phyloP scores from a whole-genome alignment of 2,329 filamentous ascomycete species.

The Plectosphaerella sp. region DNA sequence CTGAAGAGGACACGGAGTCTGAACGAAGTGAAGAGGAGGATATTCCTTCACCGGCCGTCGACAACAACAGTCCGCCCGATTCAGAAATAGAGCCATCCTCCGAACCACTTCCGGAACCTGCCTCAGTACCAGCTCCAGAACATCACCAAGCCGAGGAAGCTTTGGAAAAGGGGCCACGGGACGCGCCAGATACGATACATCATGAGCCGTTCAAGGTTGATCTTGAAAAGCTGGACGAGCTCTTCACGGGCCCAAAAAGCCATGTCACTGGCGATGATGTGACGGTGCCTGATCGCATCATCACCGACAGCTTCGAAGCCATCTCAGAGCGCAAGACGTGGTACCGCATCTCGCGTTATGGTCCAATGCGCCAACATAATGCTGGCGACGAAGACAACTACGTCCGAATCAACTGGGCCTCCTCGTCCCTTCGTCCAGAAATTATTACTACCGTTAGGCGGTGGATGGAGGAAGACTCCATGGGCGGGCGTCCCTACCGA shows the following conservation, averaged over 20 bases:
- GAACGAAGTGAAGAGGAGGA: no score
- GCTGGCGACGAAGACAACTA: slow-evolving; percentile 56
- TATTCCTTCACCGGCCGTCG: no score
- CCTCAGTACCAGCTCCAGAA: no score
- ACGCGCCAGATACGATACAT: slow-evolving; percentile 1
- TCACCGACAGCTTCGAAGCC: slow-evolving; percentile 48
- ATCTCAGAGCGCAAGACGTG: slow-evolving; percentile 58
- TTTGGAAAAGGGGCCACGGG: no score
- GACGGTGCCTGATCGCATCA: slow-evolving; percentile 37
- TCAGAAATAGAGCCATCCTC: no score
- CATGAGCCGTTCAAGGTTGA: slow-evolving; percentile 21
- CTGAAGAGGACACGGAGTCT: no score
- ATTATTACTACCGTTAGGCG: slow-evolving; percentile 55
- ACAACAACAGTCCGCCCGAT: no score
- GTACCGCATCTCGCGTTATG: slow-evolving; percentile 60
- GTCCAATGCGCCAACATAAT: slow-evolving; percentile 53
- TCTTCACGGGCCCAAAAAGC: slow-evolving; percentile 22
- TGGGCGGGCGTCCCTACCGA: slow-evolving; percentile 44
- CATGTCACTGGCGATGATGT: slow-evolving; percentile 5
- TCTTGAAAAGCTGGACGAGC: slow-evolving; percentile 23
- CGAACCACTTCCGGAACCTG: no score
- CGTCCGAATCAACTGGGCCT: slow-evolving; percentile 50
- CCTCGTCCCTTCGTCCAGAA: slow-evolving; percentile 48
- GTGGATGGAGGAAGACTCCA: slow-evolving; percentile 64
- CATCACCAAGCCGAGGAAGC: no score